A percentile compares a stretch with the other conserved stretches of the same genome.
Conservation (phyloP, 139 green algal genomes). For the Mesostigma viride region DNA sequence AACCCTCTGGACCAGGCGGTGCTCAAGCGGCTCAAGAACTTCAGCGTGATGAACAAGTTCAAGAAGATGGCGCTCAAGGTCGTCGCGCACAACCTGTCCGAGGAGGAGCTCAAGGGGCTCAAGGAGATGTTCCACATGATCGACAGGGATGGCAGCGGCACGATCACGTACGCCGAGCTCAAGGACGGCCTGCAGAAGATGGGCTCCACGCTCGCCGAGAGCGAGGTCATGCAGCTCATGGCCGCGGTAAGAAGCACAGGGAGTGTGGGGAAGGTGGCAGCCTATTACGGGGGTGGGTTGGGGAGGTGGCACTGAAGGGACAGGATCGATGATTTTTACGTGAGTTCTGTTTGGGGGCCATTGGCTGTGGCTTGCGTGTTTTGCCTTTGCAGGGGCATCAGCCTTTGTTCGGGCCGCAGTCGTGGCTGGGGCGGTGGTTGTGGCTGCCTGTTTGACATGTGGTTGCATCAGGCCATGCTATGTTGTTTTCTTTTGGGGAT, state of each 20-base stretch:
- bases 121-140: slow-evolving; percentile 47
- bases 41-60: slow-evolving; percentile 89
- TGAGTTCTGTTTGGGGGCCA: too few species aligned
- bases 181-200: slow-evolving; percentile 32
- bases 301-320: neutral
- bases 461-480: too few species aligned
- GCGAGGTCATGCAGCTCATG: slow-evolving; percentile 65
- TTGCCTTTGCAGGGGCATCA: too few species aligned
- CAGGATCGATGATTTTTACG: too few species aligned
- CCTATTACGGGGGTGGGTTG: too few species aligned
- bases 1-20: slow-evolving; percentile 66
- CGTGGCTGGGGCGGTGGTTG: too few species aligned
- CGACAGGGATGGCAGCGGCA: slow-evolving; percentile 44
- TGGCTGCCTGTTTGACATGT: too few species aligned
- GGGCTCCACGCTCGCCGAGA: slow-evolving; percentile 17
- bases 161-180: slow-evolving; percentile 49
- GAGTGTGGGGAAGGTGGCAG: too few species aligned
- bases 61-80: slow-evolving; percentile 83
- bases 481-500: too few species aligned
- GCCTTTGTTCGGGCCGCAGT: too few species aligned
- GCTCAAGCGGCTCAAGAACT: slow-evolving; percentile 72
- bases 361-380: too few species aligned
- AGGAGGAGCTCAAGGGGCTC: slow-evolving; percentile 45
- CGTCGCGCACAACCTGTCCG: slow-evolving; percentile 37
- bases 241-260: slow-evolving; percentile 42